phyloP scores from a whole-genome alignment of 2,329 filamentous ascomycete species.

The Fusarium liriodendri region DNA sequence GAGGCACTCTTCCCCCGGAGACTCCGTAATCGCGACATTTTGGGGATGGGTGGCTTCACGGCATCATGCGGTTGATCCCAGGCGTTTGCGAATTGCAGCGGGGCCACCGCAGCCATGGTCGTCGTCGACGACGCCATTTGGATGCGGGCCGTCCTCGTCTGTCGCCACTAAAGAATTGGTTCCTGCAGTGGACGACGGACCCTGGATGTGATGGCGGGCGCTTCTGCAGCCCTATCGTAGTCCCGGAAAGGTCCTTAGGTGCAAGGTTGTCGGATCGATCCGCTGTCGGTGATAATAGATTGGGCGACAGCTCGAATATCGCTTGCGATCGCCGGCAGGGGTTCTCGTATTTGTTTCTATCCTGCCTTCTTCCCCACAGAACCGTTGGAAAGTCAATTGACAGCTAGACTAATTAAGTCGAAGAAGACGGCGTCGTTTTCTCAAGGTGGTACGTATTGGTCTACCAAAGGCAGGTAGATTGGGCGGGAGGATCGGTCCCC shows the following conservation, averaged over 20 bases:
- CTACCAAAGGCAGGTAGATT: neutral
- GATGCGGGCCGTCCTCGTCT: neutral
- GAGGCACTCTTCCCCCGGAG: constrained; percentile 52
- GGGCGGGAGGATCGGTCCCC: neutral
- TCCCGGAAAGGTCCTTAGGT: constrained; percentile 14
- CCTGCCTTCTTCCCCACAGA: neutral
- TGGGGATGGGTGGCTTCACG: constrained; percentile 30
- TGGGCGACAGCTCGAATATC: constrained; percentile 14
- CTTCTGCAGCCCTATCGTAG: constrained; percentile 39
- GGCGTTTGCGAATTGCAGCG: constrained; percentile 30
- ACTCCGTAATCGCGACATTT: constrained; percentile 47
- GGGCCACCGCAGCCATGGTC: constrained; percentile 14
- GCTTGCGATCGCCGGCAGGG: constrained; percentile 33
- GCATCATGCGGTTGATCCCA: constrained; percentile 20
- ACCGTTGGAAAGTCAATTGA: neutral
- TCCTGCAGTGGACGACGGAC: constrained; percentile 35
- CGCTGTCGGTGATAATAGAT: constrained; percentile 22
- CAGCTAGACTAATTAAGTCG: neutral
- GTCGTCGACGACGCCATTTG: constrained; percentile 27
- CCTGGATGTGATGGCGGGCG: constrained; percentile 14
- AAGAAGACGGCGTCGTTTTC: neutral
- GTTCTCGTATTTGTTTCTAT: constrained; percentile 16
- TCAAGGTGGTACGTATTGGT: neutral
- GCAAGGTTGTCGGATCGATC: constrained; percentile 32
- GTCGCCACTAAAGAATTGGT: constrained; percentile 25